Percentiles rank a stretch among this genome's conserved stretches.
Evolutionary conservation across 192 early-diverging fungal species (phyloP).

Genomic region (Gigaspora rosea): DNA sequence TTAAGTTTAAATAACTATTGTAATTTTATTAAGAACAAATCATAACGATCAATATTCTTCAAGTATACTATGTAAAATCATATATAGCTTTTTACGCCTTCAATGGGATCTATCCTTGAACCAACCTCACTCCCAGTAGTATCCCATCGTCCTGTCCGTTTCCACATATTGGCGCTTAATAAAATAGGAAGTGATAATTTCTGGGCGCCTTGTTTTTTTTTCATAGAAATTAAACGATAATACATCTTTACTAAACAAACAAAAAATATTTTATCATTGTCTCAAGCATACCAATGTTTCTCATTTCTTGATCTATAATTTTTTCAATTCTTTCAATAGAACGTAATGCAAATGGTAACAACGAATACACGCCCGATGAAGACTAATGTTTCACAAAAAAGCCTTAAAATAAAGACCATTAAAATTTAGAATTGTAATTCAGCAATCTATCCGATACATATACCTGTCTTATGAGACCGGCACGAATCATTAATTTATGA

Average conservation of each 20-base stretch:
- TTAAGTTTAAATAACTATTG: constrained; percentile 72
- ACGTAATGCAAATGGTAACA: constrained; percentile 81
- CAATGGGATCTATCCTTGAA: constrained; percentile 8
- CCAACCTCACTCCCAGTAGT: constrained; percentile 61
- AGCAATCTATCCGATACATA: not conserved
- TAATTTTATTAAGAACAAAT: not conserved
- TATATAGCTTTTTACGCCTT: constrained; percentile 21
- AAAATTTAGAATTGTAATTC: not conserved
- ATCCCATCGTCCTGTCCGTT: constrained; percentile 78
- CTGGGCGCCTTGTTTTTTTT: constrained; percentile 55
- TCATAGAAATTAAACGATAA: too few species aligned
- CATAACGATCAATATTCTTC: not conserved
- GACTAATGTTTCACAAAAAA: constrained; percentile 49
- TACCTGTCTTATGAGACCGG: constrained; percentile 78
- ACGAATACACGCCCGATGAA: constrained; percentile 78
- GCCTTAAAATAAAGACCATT: not conserved
- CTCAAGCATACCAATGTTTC: constrained; percentile 54
- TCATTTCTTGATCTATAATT: constrained; percentile 84
- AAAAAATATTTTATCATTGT: not conserved
- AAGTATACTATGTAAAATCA: not conserved
- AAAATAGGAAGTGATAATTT: constrained; percentile 73
- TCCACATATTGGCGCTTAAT: constrained; percentile 72
- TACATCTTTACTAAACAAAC: not conserved
- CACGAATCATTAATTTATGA: constrained; percentile 61
- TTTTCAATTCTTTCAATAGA: constrained; percentile 72